Evolutionary conservation across 495 filamentous ascomycete species (phyloP).

Genomic region (Penicillium turbatum): DNA sequence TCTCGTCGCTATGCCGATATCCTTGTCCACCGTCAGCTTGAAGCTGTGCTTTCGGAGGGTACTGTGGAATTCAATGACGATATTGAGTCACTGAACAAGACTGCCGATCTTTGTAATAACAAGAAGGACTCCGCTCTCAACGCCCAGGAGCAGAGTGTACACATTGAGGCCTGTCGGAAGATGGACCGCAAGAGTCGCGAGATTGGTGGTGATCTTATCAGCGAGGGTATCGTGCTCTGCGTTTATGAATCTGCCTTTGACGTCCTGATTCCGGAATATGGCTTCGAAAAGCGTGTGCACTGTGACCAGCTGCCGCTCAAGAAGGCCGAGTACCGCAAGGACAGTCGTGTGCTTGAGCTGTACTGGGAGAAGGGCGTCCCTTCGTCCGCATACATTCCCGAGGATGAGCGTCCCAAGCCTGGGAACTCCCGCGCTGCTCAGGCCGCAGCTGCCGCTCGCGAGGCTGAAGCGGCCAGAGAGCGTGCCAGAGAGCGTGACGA

Average conservation of each 20-base stretch:
- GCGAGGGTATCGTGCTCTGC: slow-evolving; percentile 92
- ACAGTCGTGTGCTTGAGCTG: slow-evolving; percentile 84
- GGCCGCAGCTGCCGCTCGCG: slow-evolving; percentile 68
- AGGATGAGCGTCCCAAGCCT: slow-evolving; percentile 90
- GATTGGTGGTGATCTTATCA: slow-evolving; percentile 86
- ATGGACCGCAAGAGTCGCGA: slow-evolving; percentile 88
- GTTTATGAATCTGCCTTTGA: slow-evolving; percentile 99
- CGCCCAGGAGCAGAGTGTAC: slow-evolving; percentile 96
- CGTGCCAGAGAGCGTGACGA: slow-evolving; percentile 80
- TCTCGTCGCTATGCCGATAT: slow-evolving; percentile 93
- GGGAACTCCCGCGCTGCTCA: slow-evolving; percentile 55
- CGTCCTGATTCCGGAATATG: slow-evolving; percentile 95
- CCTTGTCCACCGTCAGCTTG: slow-evolving; percentile 92
- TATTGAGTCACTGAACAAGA: slow-evolving; percentile 81
- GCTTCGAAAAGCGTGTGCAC: slow-evolving; percentile 98
- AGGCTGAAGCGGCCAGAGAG: slow-evolving; percentile 75
- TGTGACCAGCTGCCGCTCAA: slow-evolving; percentile 97
- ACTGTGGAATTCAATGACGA: slow-evolving; percentile 85
- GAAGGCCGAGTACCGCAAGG: slow-evolving; percentile 98
- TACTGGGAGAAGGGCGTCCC: slow-evolving; percentile 99
- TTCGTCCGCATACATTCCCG: slow-evolving; percentile 91
- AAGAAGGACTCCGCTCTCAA: slow-evolving; percentile 99
- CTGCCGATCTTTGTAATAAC: slow-evolving; percentile 91
- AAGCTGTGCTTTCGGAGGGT: slow-evolving; percentile 77
- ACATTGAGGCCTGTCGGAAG: slow-evolving; percentile 92